Base-by-base conservation (phyloP, 169 alveolate species). In the Theileria equi region DNA sequence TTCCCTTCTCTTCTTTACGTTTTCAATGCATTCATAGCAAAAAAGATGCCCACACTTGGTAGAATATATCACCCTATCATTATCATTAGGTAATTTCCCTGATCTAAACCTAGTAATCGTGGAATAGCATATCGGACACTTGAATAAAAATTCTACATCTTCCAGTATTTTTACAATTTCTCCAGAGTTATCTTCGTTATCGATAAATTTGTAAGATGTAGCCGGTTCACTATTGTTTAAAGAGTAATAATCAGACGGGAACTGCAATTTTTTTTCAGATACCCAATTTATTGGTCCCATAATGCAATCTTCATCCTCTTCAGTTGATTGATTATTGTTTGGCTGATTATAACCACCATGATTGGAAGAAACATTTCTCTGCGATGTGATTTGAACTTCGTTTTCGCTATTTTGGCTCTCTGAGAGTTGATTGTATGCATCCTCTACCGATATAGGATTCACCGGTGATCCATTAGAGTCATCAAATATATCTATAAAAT, bases 1-100 rank as follows among this genome's bases (percentile, higher is more conserved):
- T 43, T 77, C 81, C 1, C 77, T 43, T 8, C 81, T 36, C 17
- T 54, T 59, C 38, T 32, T 68, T 5, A 77, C 86, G 10, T 62
- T 44, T 19, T 77, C 86, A 32, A 77, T 77, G 25, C 86, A 77
- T 13, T 77, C 81, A 32, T 32, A 66, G 67, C 86, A 77, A 32
- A 57, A 77, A 60, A 77, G 59, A 52, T 77, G 86, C 11, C 86
- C 86, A 29, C 86, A 77, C 31, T 67, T 67, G 40, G 86, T 77
- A 19, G 86, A 77, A 41, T 77, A 77, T 49, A 77, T 77, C 17
- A 77, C 64, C 34, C 78, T 59, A 48, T 65, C 80, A 36, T 57
- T 77, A 5, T 67, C 70, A 40, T 44, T 77, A 0, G 81, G 81
- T 50, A 48, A 23, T 60, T 66, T 74, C 35, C 78, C 78, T 10